Evolutionary conservation across 345 rosid species (phyloP), one percentile per base, ranked within the genome.

Genomic region (Cochlearia excelsa): DNA sequence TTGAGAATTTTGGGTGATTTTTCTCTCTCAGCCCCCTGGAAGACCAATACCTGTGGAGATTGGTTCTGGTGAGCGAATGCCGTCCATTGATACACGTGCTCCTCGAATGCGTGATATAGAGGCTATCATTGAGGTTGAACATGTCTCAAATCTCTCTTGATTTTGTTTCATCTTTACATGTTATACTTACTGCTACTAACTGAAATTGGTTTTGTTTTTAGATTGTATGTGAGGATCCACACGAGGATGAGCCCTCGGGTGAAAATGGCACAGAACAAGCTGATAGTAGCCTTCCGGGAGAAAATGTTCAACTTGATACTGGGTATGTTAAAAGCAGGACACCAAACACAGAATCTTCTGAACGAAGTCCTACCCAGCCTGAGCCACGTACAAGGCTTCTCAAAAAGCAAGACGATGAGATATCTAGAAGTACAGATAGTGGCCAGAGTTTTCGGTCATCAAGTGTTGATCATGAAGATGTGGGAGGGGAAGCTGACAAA

Each of bases 41-140:
- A 82, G 97, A 79, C 81, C 97, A 26, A 94, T 94, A 75, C 99
- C 89, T 73, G 99, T 94, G 50, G 99, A 94, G 75, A 75, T 77
- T 66, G 97, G 97, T 54, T 79, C 40, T 71, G 90, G 92, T 69
- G 99, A 94, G 41, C 97, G 99, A 30, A 79, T 78, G 34, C 96
- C 97, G 0, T 94, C 99, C 54, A 70, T 78, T 45, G 99, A 94
- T 61, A 80, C 90, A 43, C 91, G 99, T 29, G 88, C 83, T 30
- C 90, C 95, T 55, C 84, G 99, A 41, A 51, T 74, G 63, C 95
- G 99, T 68, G 99, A 94, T 80, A 78, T 85, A 28, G 97, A 90
- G 79, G 95, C 95, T 69, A 81, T 90, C 62, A 92, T 92, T 67
- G 97, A 89, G 99, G 99, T 93, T 68, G 52, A 33, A 53, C 41